Evolutionary conservation across 2,329 filamentous ascomycete genomes (phyloP), one percentile per base, ranked within the genome.

Genomic region (Calonectria montana): DNA sequence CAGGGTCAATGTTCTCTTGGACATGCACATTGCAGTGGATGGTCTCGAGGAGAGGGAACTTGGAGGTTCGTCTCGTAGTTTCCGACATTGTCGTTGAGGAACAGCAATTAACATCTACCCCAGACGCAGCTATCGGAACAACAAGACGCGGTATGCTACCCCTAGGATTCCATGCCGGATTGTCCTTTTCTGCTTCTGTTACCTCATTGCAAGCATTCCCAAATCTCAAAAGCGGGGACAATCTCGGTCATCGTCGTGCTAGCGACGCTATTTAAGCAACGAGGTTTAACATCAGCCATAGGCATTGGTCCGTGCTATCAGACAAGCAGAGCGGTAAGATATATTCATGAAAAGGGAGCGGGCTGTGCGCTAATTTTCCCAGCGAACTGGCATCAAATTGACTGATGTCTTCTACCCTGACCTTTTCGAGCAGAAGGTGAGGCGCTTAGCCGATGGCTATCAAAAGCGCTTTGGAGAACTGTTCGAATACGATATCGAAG

Each of bases 381-480:
- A 90, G 45, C 87, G 94, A 77, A 93, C 87, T 76, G 93, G 93
- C 59, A 87, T 96, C 71, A 87, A 90, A 67, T 83, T 95, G 57
- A 86, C 88, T 71, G 92, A 94, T 67, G 86, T 94, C 74, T 94
- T 94, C 81, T 84, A 93, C 80, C 88, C 91, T 81, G 85, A 89
- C 39, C 80, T 87, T n/a, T 94, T 95, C 78, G 92, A 94, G 83
- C 80, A 83, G 59, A 93, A 93, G 82, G 83, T 95, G 62, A 87
- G 91, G 50, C 84, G 86, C 23, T 83, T 95, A 63, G 91, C 88
- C 18, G 76, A 83, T 18, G 90, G 88, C 89, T 74, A 84, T 94
- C 65, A 86, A 87, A 74, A 92, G 84, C 86, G 91, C 63, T 94
- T 91, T 77, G 92, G 93, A 23, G 89, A 92, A 75, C 82, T 93